These are phyloP conservation scores for Alnus glutinosa DNA, from an alignment of 306 rosid species.

Conservation along the genomic window DNA sequence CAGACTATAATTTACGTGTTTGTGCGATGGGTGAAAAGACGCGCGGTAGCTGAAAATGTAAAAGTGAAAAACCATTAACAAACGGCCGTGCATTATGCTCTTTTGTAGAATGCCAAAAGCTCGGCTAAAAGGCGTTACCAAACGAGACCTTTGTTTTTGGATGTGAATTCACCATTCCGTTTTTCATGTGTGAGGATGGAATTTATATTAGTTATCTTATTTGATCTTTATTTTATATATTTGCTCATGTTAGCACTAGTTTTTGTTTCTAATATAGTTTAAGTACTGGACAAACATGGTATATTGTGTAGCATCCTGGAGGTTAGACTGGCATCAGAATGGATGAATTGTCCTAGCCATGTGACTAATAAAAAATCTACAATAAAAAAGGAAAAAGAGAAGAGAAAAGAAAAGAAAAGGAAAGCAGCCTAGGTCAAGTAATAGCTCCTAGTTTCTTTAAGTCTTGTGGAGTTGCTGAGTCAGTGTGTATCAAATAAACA, in stretches of 20 bases:
- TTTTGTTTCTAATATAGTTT: neutral
- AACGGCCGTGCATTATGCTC: too few relatives aligned
- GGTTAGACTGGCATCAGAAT: neutral
- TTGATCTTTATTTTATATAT: neutral
- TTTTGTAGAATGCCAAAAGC: too few relatives aligned
- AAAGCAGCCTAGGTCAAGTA: neutral
- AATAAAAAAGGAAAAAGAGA: too few relatives aligned
- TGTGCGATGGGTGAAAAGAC: too few relatives aligned
- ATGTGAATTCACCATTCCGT: too few relatives aligned
- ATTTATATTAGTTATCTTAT: neutral
- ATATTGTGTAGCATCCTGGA: neutral
- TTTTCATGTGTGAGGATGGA: neutral
- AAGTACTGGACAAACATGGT: neutral
- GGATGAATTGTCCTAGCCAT: neutral
- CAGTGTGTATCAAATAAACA: neutral
- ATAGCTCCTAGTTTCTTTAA: neutral
- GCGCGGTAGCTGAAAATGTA: too few relatives aligned
- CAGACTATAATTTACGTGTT: too few relatives aligned
- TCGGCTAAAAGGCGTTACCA: too few relatives aligned
- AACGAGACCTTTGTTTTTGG: too few relatives aligned
- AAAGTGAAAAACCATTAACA: too few relatives aligned
- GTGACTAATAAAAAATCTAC: neutral
- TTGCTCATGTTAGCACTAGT: neutral
- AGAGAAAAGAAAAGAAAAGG: neutral
- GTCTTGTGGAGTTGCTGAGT: neutral